These are phyloP conservation scores for Chaetomium cochliodes DNA, from an alignment of 495 filamentous ascomycete genomes.

Conservation along the genomic window DNA sequence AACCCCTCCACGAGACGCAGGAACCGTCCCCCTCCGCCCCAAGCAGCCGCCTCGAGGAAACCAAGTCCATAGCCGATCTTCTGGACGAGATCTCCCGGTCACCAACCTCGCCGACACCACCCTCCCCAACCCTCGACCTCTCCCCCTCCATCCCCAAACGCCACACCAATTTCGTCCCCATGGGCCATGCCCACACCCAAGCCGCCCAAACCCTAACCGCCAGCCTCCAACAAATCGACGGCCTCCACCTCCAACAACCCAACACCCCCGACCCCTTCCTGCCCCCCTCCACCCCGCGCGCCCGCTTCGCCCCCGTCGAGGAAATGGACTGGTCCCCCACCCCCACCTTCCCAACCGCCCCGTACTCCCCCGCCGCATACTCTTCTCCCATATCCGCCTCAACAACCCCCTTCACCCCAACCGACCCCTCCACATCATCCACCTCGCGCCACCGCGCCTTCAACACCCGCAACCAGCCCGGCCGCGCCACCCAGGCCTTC, in stretches of 20 bases:
- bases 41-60: conserved; percentile 19
- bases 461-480: conserved; percentile 44
- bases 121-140: conserved; percentile 27
- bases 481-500: conserved; percentile 55
- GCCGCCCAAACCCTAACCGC: conserved; percentile 15
- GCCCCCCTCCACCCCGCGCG: not conserved
- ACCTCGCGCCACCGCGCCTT: conserved; percentile 51
- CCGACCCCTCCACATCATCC: conserved; percentile 22
- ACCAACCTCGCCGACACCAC: conserved; percentile 42
- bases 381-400: too few relatives aligned
- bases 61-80: conserved; percentile 40
- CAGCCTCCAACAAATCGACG: conserved; percentile 20
- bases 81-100: conserved; percentile 45
- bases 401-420: not conserved
- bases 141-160: conserved; percentile 5
- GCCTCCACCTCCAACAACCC: conserved; percentile 23
- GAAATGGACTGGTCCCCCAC: conserved; percentile 84
- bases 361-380: not conserved
- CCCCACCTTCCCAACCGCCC: not conserved
- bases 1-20: conserved; percentile 25
- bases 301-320: conserved; percentile 33
- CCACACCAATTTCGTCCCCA: conserved; percentile 8
- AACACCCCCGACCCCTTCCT: not conserved
- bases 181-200: conserved; percentile 24
- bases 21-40: not conserved